These are phyloP conservation scores for Rhodotorula paludigena DNA, from an alignment of 768 basidiomycete species.

Conservation along the genomic window DNA sequence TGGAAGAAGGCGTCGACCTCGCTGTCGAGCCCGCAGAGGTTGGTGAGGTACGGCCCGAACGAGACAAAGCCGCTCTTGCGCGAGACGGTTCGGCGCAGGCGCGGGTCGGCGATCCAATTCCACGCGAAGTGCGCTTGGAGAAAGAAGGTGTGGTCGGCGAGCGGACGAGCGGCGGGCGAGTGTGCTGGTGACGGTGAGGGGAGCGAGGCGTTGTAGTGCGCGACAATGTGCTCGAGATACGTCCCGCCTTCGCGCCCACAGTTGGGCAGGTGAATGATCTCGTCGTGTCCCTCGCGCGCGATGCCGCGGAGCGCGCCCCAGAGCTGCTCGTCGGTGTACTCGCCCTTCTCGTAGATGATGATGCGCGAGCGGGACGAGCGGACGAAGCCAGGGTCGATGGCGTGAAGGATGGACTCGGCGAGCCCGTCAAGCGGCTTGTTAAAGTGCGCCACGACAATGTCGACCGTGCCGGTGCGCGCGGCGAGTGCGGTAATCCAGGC, in stretches of 20 bases:
- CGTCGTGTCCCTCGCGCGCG: conserved; percentile 19
- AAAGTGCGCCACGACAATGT: conserved; percentile 41
- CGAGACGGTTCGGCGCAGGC: conserved; percentile 30
- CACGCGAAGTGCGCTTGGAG: conserved; percentile 45
- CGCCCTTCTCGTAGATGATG: conserved; percentile 41
- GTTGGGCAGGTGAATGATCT: conserved; percentile 42
- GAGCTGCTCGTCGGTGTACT: not conserved
- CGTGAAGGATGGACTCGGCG: conserved; percentile 5
- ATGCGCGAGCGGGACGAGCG: conserved; percentile 13
- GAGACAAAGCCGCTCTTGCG: conserved; percentile 41
- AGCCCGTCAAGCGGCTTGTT: conserved; percentile 36
- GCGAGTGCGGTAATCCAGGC: not conserved
- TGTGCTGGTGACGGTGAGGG: not conserved
- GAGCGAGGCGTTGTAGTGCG: conserved; percentile 29
- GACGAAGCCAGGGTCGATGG: not conserved
- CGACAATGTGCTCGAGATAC: conserved; percentile 42
- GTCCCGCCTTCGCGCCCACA: conserved; percentile 45
- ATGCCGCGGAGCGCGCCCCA: not conserved
- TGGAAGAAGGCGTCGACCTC: conserved; percentile 2
- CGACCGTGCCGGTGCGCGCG: not conserved
- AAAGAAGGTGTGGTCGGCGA: conserved; percentile 42
- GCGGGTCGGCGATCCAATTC: conserved; percentile 40
- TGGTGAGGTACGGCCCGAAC: conserved; percentile 44
- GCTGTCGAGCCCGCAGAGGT: conserved; percentile 40
- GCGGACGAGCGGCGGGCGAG: not conserved